Evolutionary conservation across 352 stramenopile genomes (phyloP).

Genomic region (Phytophthora agathidicida): DNA sequence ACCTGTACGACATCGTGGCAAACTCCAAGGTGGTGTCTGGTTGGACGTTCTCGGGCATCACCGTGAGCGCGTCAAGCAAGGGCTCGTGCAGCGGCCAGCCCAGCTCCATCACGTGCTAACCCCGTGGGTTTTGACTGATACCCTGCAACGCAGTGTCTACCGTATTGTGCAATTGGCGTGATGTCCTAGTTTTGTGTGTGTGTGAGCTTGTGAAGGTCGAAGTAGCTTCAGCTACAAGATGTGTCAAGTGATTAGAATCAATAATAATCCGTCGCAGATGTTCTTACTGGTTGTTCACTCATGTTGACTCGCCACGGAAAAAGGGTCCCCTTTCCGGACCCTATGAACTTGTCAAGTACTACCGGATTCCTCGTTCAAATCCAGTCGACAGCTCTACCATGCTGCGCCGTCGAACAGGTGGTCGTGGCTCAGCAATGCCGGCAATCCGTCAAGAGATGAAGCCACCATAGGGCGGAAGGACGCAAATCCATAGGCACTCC

Average conservation of each 20-base stretch:
- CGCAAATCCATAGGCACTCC: background rate
- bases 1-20: conserved; percentile 23
- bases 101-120: background rate
- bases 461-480: background rate
- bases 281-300: background rate
- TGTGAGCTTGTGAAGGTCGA: background rate
- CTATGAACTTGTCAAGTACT: too few species aligned
- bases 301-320: too few species aligned
- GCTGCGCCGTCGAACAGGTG: background rate
- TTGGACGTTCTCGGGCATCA: background rate
- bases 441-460: background rate
- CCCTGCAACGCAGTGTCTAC: background rate
- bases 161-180: too few species aligned
- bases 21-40: conserved; percentile 21
- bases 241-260: conserved; percentile 3
- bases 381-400: conserved; percentile 1
- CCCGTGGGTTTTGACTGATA: too few species aligned
- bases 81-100: background rate
- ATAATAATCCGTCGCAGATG: too few species aligned
- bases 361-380: conserved; percentile 3
- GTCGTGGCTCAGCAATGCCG: background rate
- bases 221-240: background rate
- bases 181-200: conserved; percentile 1
- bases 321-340: too few species aligned
- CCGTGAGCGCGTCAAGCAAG: background rate